Evolutionary conservation across 306 rosid species (phyloP), one percentile per base, ranked within the genome.

Genomic region (Glycine tomentella): DNA sequence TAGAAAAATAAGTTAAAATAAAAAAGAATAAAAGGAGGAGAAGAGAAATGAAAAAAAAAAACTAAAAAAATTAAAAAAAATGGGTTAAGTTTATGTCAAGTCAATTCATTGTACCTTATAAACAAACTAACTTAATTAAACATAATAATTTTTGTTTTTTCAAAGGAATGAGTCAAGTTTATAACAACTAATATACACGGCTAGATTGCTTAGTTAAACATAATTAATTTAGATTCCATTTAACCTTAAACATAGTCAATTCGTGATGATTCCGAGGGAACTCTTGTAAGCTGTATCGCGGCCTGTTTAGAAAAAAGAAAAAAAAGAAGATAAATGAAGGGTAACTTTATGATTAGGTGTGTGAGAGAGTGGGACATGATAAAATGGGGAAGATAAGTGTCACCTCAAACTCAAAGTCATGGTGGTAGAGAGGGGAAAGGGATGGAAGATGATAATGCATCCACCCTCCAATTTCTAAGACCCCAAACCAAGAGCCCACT

Each of bases 401-500:
- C 93, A 66, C 88, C 59, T 89, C 97, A 87, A 85, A 44, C 57
- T 46, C 77, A 71, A 84, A 64, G 20, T 46, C 9, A 52, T 65
- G 70, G 66, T 38, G 77, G 63, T 20, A 57, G 87, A 69, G 84
- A 83, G 75, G 55, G 82, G 91, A 84, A 87, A 77, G 65, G 57
- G 81, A 86, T 65, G 46, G 78, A 51, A 86, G 81, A 71, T 73
- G 90, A 88, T 85, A 85, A 85, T 86, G 82, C 92, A 83, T 2
- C 2, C 68, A 81, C 89, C 77, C 83, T 80, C 46, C 71, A 62
- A 59, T 72, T 76, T 52, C 63, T 8, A 4, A 72, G 14, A 20
- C 33, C 44, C 34, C 46, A 65, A 38, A 33, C 34, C 46, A 56
- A 38, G 82, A 84, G 59, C 92, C 98, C 98, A 91, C 92, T 81